phyloP scores from a whole-genome alignment of 768 basidiomycete species.

The Trametes cingulata region DNA sequence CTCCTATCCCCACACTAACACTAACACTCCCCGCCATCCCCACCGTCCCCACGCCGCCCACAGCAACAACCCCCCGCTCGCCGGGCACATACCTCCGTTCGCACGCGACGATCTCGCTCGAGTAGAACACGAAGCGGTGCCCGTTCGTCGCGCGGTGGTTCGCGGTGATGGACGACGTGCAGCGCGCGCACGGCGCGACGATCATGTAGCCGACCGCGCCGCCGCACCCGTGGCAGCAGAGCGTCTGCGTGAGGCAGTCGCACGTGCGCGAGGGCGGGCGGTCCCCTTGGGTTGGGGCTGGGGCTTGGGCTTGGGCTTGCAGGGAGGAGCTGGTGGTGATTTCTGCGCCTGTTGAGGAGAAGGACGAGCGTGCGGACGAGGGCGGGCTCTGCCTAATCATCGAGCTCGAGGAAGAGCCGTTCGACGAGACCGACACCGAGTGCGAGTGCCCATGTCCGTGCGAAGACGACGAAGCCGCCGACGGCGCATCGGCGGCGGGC shows the following conservation, averaged over 20 bases:
- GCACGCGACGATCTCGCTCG: constrained; percentile 59
- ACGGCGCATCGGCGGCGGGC: constrained; percentile 16
- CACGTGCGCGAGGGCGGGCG: constrained; percentile 61
- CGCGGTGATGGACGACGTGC: constrained; percentile 67
- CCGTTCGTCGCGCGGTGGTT: constrained; percentile 78
- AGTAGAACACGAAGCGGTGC: constrained; percentile 87
- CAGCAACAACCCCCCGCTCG: constrained; percentile 73
- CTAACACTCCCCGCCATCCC: background rate
- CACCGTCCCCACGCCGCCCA: constrained; percentile 33
- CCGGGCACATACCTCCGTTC: constrained; percentile 64
- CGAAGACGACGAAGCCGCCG: background rate
- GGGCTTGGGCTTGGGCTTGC: constrained; percentile 9
- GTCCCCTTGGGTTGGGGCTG: constrained; percentile 25
- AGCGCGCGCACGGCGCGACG: constrained; percentile 73
- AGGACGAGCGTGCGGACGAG: background rate
- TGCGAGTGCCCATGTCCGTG: constrained; percentile 11
- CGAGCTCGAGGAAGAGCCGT: constrained; percentile 33
- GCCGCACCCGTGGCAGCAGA: constrained; percentile 82
- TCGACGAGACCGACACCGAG: constrained; percentile 12
- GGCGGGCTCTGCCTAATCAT: background rate
- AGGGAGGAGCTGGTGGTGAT: background rate
- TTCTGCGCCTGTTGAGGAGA: background rate
- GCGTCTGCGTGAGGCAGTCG: constrained; percentile 80
- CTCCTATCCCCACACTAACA: too few species aligned
- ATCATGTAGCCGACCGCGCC: constrained; percentile 77